These are phyloP conservation scores for Yamadazyma buinensis DNA, from an alignment of 1,139 yeast species.

Conservation along the genomic window DNA sequence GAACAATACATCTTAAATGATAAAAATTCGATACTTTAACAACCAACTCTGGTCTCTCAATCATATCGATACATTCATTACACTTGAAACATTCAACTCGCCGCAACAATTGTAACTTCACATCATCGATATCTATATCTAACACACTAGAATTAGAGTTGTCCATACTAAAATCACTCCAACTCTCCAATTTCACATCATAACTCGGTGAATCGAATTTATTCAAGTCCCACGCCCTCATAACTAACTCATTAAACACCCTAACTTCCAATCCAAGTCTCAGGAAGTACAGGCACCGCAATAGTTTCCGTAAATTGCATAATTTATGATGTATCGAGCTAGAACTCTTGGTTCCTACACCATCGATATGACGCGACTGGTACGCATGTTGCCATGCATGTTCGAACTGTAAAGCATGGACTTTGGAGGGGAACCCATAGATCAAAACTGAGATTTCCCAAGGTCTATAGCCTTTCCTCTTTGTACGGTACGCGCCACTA, in stretches of 20 bases:
- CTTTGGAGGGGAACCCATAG: conserved; percentile 68
- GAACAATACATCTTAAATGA: conserved; percentile 44
- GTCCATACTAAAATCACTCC: not conserved
- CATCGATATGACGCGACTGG: conserved; percentile 56
- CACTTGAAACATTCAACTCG: conserved; percentile 6
- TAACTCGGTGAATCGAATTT: conserved; percentile 24
- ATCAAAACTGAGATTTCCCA: conserved; percentile 68
- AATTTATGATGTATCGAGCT: conserved; percentile 40
- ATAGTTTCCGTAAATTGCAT: conserved; percentile 48
- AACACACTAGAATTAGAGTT: not conserved
- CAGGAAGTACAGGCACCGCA: conserved; percentile 38
- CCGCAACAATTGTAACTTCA: conserved; percentile 20
- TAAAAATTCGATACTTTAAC: conserved; percentile 30
- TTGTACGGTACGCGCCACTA: conserved; percentile 72
- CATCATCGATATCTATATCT: conserved; percentile 13
- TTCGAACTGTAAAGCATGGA: conserved; percentile 68
- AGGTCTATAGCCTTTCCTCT: conserved; percentile 53
- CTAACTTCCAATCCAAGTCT: conserved; percentile 38
- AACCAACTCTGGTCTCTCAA: not conserved
- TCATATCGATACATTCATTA: conserved; percentile 11
- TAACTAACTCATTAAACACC: conserved; percentile 29
- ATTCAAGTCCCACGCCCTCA: conserved; percentile 25
- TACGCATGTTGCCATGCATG: conserved; percentile 79
- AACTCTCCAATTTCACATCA: not conserved
- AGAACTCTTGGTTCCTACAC: conserved; percentile 14